Evolutionary conservation across 106 monocot genomes (phyloP), one percentile per base, ranked within the genome.

Genomic region (Dactylorhiza incarnata): DNA sequence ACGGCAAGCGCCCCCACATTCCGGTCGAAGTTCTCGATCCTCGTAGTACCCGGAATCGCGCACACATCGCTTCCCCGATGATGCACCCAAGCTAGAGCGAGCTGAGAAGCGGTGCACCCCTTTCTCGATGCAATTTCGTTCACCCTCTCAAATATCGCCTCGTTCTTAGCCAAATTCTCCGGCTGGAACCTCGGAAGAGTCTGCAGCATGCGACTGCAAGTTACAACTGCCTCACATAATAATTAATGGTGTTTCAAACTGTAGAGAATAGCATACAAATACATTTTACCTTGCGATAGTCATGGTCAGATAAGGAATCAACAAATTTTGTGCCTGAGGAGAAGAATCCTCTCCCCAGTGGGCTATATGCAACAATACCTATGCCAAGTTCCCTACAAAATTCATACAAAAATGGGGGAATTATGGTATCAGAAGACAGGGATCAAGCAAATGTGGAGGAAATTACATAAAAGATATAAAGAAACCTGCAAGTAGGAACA

Each of bases 341-440:
- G 9, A 95, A 76, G 80, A 95, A 95, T 9, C 95, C 91, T 67
- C 91, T 80, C 23, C 95, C 91, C 11, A 95, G 69, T 46, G 95
- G 95, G 78, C 91, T 91, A 66, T 95, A 95, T 54, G 95, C 86
- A 55, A 95, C 95, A 72, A 95, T 91, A 22, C 95, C 95, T 25
- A 95, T 95, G 2, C 91, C 91, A 67, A 95, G 95, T 75, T 95
- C 95, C 80, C 95, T 91, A 77, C 47, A 58, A 80, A 76, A 0
- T 45, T 12, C 14, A 7, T 53, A 14, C 17, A 46, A 53, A 69
- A 29, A 75, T 52, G 12, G 37, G 37, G 37, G 58, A 59, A 6
- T 14, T 11, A 17, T 3, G 2, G 15, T 51, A 65, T 0, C 1
- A 11, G 29, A 37, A 37, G 37, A 37, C 37, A 37, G 37, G 37